These are phyloP conservation scores for Nakazawaea populi DNA, from an alignment of 805 yeast genomes.

Conservation along the genomic window DNA sequence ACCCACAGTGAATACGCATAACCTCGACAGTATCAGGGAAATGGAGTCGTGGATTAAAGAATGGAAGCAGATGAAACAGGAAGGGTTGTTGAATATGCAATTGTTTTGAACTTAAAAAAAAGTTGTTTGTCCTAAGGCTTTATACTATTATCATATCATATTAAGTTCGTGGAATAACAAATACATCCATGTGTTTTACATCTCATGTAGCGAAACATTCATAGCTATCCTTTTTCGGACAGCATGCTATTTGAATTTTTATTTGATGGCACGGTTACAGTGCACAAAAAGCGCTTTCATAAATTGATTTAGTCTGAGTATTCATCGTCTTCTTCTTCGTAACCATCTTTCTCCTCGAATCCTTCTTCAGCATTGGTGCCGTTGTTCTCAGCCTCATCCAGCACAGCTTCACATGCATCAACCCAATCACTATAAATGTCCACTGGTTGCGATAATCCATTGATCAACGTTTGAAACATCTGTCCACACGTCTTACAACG, in stretches of 20 bases:
- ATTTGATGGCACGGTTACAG: too few species aligned
- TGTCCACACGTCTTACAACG: constrained; percentile 94
- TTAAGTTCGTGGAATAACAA: too few species aligned
- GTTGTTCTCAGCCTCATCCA: constrained; percentile 53
- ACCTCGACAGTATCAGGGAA: constrained; percentile 18
- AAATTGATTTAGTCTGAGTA: constrained; percentile 8
- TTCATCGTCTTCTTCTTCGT: constrained; percentile 21
- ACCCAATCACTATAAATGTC: constrained; percentile 97
- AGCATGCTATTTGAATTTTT: too few species aligned
- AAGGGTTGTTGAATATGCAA: constrained; percentile 8
- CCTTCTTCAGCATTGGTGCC: constrained; percentile 24
- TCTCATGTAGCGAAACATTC: too few species aligned
- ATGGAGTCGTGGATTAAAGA: constrained; percentile 29
- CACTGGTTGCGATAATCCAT: constrained; percentile 80
- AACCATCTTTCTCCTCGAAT: constrained; percentile 22
- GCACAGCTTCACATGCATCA: constrained; percentile 90
- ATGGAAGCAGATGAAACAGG: constrained; percentile 21
- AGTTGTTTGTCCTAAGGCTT: background rate
- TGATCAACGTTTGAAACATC: constrained; percentile 82
- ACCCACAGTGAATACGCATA: constrained; percentile 67
- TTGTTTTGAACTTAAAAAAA: constrained; percentile 9
- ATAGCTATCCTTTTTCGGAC: too few species aligned
- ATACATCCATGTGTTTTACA: too few species aligned
- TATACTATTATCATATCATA: too few species aligned
- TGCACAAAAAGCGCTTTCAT: too few species aligned